A percentile compares a stretch with the other conserved stretches of the same genome.
These are phyloP conservation scores for Ascochyta koolunga DNA, from an alignment of 2,329 filamentous ascomycete genomes.

Conservation along the genomic window DNA sequence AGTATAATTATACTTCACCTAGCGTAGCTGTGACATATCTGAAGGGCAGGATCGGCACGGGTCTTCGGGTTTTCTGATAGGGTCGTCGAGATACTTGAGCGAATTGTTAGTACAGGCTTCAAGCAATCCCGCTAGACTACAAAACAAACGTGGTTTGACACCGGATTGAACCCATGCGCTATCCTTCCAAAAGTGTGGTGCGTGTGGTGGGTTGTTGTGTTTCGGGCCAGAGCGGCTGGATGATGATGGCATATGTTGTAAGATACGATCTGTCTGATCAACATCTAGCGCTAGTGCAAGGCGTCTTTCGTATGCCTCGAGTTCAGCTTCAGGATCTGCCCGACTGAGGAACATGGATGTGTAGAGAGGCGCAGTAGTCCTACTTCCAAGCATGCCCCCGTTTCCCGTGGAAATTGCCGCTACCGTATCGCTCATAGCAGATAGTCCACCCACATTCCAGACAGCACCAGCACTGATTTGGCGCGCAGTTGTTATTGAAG, in stretches of 20 bases:
- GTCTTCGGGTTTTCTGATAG: conserved; percentile 34
- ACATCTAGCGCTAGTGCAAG: conserved; percentile 83
- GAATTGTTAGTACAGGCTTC: conserved; percentile 20
- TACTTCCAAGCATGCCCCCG: conserved; percentile 69
- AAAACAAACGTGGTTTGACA: conserved; percentile 40
- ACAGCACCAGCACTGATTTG: conserved; percentile 71
- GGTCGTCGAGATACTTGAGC: conserved; percentile 34
- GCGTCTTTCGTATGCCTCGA: conserved; percentile 72
- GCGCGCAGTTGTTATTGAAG: conserved; percentile 30
- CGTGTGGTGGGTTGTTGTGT: conserved; percentile 1
- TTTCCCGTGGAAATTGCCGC: conserved; percentile 64
- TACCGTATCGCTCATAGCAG: conserved; percentile 60
- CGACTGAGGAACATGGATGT: conserved; percentile 62
- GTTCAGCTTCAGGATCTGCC: conserved; percentile 62
- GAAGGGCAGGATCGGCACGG: conserved; percentile 75
- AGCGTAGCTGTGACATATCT: conserved; percentile 61
- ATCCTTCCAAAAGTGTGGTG: conserved; percentile 49
- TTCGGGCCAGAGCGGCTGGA: conserved; percentile 11
- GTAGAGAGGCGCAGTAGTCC: conserved; percentile 73
- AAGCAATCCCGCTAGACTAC: conserved; percentile 12
- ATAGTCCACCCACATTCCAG: conserved; percentile 78
- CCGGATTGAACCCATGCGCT: conserved; percentile 49
- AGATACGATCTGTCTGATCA: conserved; percentile 69
- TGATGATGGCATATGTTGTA: conserved; percentile 51
- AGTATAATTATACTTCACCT: conserved; percentile 27